Percentiles rank a stretch among this genome's conserved stretches.
Conservation (phyloP, 805 yeast genomes). For the Candida easanensis region DNA sequence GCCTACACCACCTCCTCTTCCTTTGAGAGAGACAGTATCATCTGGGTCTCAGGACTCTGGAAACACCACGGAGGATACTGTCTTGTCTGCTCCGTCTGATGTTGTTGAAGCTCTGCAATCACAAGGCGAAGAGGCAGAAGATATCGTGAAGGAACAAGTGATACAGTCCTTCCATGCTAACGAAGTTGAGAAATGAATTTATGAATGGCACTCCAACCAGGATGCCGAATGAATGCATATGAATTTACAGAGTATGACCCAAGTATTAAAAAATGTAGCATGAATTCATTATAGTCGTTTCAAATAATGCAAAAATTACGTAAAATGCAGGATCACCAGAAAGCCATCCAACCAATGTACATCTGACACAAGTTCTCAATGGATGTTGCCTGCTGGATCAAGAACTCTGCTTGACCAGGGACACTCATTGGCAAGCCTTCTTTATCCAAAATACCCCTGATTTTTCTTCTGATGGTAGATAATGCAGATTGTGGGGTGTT, state of each 20-base stretch:
- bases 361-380: constrained; percentile 69
- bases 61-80: neutral
- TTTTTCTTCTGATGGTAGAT: constrained; percentile 69
- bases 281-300: constrained; percentile 1
- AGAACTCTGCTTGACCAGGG: constrained; percentile 87
- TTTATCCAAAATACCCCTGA: constrained; percentile 76
- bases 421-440: constrained; percentile 88
- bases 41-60: neutral
- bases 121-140: neutral
- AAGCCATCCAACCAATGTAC: constrained; percentile 94
- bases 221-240: too few species aligned
- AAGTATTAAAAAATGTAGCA: neutral
- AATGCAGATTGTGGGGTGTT: constrained; percentile 65
- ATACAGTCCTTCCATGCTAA: too few species aligned
- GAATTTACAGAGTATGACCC: too few species aligned
- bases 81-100: neutral
- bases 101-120: neutral
- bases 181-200: too few species aligned
- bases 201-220: too few species aligned
- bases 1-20: neutral
- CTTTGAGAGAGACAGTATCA: neutral
- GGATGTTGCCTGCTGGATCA: constrained; percentile 79
- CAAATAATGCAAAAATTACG: neutral
- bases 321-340: constrained; percentile 46
- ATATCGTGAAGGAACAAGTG: neutral